A percentile compares a stretch with the other conserved stretches of the same genome.
Conservation (phyloP, 495 filamentous ascomycete genomes). For the Penicillium cataractarum region DNA sequence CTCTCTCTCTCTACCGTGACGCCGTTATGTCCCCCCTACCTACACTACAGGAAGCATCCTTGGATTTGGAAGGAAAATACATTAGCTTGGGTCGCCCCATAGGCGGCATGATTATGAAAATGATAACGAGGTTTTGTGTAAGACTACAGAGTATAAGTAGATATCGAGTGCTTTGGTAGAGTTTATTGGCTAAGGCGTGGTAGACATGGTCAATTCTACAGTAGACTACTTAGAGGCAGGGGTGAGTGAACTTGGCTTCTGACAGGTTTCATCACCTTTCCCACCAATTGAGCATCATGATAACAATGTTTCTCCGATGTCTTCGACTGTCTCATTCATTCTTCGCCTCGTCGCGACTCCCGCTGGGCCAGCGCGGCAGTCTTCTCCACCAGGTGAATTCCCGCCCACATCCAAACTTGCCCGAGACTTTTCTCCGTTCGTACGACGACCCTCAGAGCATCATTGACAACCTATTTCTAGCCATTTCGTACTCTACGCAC, state of each 20-base stretch:
- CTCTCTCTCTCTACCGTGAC: conserved; percentile 16
- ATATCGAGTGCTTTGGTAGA: not conserved
- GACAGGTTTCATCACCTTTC: not conserved
- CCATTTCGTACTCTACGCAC: not conserved
- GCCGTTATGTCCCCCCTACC: conserved; percentile 31
- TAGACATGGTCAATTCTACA: not conserved
- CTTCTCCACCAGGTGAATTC: conserved; percentile 35
- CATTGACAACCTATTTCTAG: not conserved
- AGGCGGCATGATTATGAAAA: conserved; percentile 25
- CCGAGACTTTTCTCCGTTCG: not conserved
- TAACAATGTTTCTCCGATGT: conserved; percentile 7
- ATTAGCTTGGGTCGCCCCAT: conserved; percentile 23
- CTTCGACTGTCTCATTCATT: not conserved
- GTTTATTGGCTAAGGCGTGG: not conserved
- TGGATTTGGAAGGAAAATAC: conserved; percentile 26
- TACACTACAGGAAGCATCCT: conserved; percentile 28
- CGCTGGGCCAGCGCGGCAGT: conserved; percentile 18
- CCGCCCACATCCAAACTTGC: not conserved
- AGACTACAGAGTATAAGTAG: not conserved
- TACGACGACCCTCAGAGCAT: not conserved
- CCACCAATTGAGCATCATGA: not conserved
- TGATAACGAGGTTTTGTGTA: not conserved
- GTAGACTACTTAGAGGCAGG: not conserved
- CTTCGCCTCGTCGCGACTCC: not conserved
- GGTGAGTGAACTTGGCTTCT: not conserved